Evolutionary conservation across 148 eudicot genomes (phyloP), one percentile per base, ranked within the genome.

Genomic region (Nepenthes gracilis): DNA sequence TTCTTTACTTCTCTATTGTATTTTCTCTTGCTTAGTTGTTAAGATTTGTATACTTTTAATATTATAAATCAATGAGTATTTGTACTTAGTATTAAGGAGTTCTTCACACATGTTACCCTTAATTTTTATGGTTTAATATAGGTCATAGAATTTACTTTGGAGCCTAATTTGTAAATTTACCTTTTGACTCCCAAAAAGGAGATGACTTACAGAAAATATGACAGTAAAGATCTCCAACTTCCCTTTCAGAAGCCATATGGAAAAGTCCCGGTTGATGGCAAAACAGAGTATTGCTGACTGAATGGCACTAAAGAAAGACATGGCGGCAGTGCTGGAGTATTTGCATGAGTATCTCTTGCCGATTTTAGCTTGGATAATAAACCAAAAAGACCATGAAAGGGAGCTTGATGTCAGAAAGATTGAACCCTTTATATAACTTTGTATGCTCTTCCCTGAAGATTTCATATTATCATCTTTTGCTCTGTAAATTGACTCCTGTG

Each of bases 331-430:
- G 74, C 81, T 86, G 0, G 86, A 72, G 65, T 86, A 90, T 33
- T 64, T 74, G 62, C 50, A 76, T 1, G 90, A 84, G 64, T 70
- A 90, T 6, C 32, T 67, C 74, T 84, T 79, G 35, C 87, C 78
- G 43, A 90, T 78, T 63, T 73, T 70, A 2, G 79, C 76, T 72
- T 90, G 97, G 43, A 84, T 52, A 33, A 81, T 81, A 63, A 83
- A 90, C 94, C 97, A 90, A n/a, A 80, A 81, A 38, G 90, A 72
- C 97, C 94, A 90, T 53, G 57, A 48, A 2, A 86, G 13, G 55
- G 76, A 74, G 74, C 85, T 80, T 60, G 64, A 57, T 37, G 68
- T 37, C 50, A 83, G 71, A 67, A 75, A 69, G 34, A 74, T n/a
- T 0, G 90, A 68, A 32, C 97, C 97, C 37, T 75, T 33, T 0